phyloP scores from a whole-genome alignment of 371 early-diverging fungal species.

The Choanephora cucurbitarum region DNA sequence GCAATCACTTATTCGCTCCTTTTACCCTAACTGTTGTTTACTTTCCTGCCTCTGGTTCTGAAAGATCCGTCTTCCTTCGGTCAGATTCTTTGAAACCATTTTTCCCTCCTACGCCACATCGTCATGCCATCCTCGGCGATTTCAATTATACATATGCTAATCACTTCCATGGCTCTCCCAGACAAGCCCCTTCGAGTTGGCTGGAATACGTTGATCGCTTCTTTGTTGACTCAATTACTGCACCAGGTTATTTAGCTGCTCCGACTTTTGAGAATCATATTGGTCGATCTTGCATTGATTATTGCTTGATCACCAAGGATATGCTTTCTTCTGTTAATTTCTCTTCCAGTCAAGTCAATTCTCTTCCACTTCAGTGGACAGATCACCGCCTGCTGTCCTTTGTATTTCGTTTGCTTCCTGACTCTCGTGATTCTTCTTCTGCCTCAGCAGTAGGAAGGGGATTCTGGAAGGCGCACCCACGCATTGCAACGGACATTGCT shows the following conservation, averaged over 20 bases:
- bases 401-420: too few species aligned
- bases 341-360: too few species aligned
- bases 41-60: background rate
- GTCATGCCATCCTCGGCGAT: background rate
- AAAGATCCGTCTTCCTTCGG: background rate
- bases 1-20: background rate
- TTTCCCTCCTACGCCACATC: background rate
- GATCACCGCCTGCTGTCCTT: background rate
- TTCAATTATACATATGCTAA: background rate
- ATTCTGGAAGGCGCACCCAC: background rate
- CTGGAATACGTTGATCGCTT: background rate
- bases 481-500: too few species aligned
- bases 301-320: background rate
- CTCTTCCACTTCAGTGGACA: too few species aligned
- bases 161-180: background rate
- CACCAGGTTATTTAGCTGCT: too few species aligned
- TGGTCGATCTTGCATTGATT: background rate
- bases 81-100: background rate
- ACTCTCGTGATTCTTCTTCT: background rate
- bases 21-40: slow-evolving; percentile 1
- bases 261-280: too few species aligned
- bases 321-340: background rate
- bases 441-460: background rate
- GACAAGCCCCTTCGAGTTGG: background rate
- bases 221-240: background rate